Percentiles rank a stretch among this genome's conserved stretches.
phyloP scores from a whole-genome alignment of 768 basidiomycete genomes.

The Leccinum broughii region DNA sequence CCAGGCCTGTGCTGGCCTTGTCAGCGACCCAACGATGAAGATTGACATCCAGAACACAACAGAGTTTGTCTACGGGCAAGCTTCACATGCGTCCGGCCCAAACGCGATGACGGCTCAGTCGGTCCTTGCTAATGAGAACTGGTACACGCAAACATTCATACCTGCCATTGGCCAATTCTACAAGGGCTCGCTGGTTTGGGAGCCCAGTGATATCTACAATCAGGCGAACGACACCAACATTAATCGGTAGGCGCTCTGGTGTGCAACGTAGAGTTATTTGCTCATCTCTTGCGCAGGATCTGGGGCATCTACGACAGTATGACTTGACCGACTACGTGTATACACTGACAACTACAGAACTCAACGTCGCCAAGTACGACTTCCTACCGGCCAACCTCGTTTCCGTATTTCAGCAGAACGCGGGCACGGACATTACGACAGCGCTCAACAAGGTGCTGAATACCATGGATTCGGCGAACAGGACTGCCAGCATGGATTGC shows the following conservation, averaged over 20 bases:
- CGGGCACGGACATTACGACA: constrained; percentile 62
- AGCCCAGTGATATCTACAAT: constrained; percentile 36
- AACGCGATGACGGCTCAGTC: constrained; percentile 39
- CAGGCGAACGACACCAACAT: constrained; percentile 40
- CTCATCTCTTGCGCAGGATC: constrained; percentile 32
- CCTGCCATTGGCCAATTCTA: constrained; percentile 56
- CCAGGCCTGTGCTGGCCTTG: constrained; percentile 59
- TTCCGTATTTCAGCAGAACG: constrained; percentile 53
- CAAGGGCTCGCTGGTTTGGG: constrained; percentile 62
- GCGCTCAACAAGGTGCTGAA: constrained; percentile 47
- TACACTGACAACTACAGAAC: constrained; percentile 48
- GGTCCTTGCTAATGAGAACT: constrained; percentile 39
- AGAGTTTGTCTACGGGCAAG: constrained; percentile 38
- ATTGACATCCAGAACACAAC: constrained; percentile 51
- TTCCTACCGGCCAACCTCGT: constrained; percentile 56
- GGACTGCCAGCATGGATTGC: constrained; percentile 48
- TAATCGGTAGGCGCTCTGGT: constrained; percentile 24
- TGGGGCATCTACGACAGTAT: constrained; percentile 67
- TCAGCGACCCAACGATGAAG: constrained; percentile 43
- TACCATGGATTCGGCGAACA: constrained; percentile 38
- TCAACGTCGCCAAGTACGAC: constrained; percentile 43
- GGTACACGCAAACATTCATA: constrained; percentile 59
- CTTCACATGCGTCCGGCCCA: constrained; percentile 58
- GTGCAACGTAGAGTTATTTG: constrained; percentile 9
- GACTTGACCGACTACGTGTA: constrained; percentile 60